These are phyloP conservation scores for Kodamaea kaohsiungensis DNA, from an alignment of 805 yeast genomes.

Conservation along the genomic window DNA sequence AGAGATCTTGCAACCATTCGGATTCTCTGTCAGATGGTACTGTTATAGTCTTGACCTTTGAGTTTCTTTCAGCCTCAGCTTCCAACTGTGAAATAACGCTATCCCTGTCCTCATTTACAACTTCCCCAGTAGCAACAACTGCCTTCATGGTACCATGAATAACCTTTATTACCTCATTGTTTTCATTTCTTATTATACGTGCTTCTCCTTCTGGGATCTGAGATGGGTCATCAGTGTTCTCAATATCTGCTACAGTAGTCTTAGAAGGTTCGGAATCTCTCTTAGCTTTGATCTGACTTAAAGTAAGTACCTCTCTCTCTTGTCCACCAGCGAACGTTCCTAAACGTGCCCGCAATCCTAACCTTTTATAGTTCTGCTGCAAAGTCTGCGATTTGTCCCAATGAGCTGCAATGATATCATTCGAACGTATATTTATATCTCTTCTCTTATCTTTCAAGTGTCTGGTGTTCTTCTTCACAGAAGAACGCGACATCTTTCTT, in stretches of 20 bases:
- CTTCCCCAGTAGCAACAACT: not conserved
- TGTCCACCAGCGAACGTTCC: conserved; percentile 77
- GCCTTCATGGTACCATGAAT: conserved; percentile 67
- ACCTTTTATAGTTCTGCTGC: conserved; percentile 78
- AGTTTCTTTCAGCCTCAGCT: conserved; percentile 41
- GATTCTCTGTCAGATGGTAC: conserved; percentile 69
- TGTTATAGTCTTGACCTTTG: conserved; percentile 54
- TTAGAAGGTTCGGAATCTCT: conserved; percentile 23
- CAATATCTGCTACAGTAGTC: conserved; percentile 42
- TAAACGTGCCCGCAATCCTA: conserved; percentile 73
- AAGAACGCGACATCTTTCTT: conserved; percentile 78
- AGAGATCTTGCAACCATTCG: conserved; percentile 65
- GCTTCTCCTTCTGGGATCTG: conserved; percentile 80
- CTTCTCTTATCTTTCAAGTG: conserved; percentile 69
- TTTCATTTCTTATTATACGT: conserved; percentile 65
- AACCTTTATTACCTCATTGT: conserved; percentile 64
- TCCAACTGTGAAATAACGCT: conserved; percentile 68
- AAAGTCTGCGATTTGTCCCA: conserved; percentile 88
- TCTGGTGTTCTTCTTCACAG: conserved; percentile 69
- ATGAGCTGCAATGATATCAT: conserved; percentile 81
- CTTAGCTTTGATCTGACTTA: conserved; percentile 35
- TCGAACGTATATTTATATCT: conserved; percentile 62
- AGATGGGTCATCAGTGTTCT: conserved; percentile 50
- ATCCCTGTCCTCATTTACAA: conserved; percentile 27
- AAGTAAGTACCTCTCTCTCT: conserved; percentile 56